Evolutionary conservation across 2,329 filamentous ascomycete species (phyloP).

Genomic region (Penicillium sp.): DNA sequence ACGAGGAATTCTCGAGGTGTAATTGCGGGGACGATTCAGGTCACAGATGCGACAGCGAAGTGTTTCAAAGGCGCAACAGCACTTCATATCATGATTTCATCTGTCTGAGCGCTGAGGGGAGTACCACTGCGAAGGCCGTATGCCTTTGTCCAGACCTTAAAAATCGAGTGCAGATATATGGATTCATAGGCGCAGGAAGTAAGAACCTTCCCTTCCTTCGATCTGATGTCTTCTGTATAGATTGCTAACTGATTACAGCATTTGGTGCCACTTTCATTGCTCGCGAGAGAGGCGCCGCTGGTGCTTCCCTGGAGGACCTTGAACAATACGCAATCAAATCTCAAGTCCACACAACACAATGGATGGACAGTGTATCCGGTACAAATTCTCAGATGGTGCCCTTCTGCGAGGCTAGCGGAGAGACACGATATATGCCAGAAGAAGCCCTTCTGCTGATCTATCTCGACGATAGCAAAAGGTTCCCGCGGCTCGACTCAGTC

Average conservation of each 20-base stretch:
- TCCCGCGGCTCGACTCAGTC: conserved; percentile 29
- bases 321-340: conserved; percentile 25
- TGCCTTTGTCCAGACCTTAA: conserved; percentile 4
- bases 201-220: conserved; percentile 1
- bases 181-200: conserved; percentile 20
- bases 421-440: conserved; percentile 20
- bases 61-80: background rate
- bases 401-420: conserved; percentile 3
- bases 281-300: conserved; percentile 9
- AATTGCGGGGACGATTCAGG: background rate
- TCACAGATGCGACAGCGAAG: background rate
- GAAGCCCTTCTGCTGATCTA: conserved; percentile 30
- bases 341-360: conserved; percentile 11
- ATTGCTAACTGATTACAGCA: conserved; percentile 15
- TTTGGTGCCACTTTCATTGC: conserved; percentile 22
- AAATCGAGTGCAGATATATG: conserved; percentile 15
- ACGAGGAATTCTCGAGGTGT: conserved; percentile 14
- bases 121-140: background rate
- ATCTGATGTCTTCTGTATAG: background rate
- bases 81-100: background rate
- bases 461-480: conserved; percentile 22
- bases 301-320: background rate
- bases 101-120: background rate
- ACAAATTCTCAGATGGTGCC: background rate
- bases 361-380: background rate